Conservation (phyloP, 345 rosid genomes). For the Hibiscus mutabilis region DNA sequence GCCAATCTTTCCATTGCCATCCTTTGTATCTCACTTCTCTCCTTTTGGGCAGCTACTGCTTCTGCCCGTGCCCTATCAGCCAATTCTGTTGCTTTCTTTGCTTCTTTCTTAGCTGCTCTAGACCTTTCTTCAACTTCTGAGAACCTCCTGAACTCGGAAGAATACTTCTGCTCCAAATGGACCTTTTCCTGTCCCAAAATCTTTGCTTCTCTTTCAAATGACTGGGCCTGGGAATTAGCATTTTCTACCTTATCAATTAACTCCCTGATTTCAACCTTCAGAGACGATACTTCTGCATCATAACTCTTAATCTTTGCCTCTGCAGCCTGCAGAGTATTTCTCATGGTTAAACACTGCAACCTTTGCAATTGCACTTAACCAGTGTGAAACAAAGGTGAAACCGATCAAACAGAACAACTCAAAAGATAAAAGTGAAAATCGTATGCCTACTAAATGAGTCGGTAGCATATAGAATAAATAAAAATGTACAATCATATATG, state of each 20-base stretch:
- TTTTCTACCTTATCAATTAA: slow-evolving; percentile 57
- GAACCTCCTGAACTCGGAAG: slow-evolving; percentile 70
- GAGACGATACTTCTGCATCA: slow-evolving; percentile 55
- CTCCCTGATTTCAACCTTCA: slow-evolving; percentile 50
- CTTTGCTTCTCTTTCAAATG: slow-evolving; percentile 76
- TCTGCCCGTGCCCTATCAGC: slow-evolving; percentile 86
- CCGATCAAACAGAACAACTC: background rate
- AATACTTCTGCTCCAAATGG: slow-evolving; percentile 74
- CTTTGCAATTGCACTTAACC: background rate
- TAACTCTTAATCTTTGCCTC: slow-evolving; percentile 72
- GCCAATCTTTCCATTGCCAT: slow-evolving; percentile 92
- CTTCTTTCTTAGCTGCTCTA: slow-evolving; percentile 72
- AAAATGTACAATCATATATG: background rate
- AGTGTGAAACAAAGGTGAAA: background rate
- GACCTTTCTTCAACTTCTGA: slow-evolving; percentile 83
- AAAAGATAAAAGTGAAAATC: background rate
- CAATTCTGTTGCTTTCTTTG: slow-evolving; percentile 75
- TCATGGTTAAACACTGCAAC: slow-evolving; percentile 11
- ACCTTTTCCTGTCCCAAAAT: slow-evolving; percentile 80
- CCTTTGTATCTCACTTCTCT: slow-evolving; percentile 67
- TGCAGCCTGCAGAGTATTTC: slow-evolving; percentile 62
- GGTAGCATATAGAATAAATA: background rate
- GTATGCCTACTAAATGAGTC: background rate
- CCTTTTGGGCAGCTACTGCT: slow-evolving; percentile 72
- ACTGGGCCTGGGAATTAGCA: slow-evolving; percentile 55